These are phyloP conservation scores for Podospora conica DNA, from an alignment of 495 filamentous ascomycete genomes.

Conservation along the genomic window DNA sequence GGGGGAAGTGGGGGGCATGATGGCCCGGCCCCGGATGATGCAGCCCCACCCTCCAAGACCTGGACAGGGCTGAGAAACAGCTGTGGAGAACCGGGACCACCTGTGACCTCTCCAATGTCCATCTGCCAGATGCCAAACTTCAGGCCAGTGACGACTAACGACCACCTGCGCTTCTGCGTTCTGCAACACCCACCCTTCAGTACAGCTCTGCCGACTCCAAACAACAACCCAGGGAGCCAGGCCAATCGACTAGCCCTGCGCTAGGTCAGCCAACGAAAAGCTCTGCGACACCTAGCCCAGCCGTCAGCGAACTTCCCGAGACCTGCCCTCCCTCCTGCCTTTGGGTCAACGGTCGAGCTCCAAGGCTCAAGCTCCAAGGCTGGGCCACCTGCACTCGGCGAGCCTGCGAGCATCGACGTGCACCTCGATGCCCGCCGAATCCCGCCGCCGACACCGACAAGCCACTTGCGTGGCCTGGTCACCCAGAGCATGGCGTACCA, in stretches of 20 bases:
- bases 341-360: background rate
- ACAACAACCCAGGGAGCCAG: background rate
- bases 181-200: background rate
- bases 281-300: background rate
- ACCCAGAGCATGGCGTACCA: slow-evolving; percentile 24
- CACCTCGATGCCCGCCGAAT: background rate
- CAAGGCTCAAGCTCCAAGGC: background rate
- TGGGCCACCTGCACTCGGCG: background rate
- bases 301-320: background rate
- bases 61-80: background rate
- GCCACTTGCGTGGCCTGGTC: slow-evolving; percentile 1
- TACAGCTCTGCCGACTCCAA: background rate
- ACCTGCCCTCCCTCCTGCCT: background rate
- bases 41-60: background rate
- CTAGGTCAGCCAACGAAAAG: background rate
- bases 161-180: background rate
- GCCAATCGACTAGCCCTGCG: background rate
- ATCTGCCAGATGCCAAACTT: background rate
- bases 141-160: background rate
- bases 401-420: background rate
- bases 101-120: background rate
- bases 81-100: background rate
- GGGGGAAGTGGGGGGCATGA: background rate
- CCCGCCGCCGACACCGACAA: background rate
- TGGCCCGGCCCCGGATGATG: no score